Conservation (phyloP, 2,329 filamentous ascomycete species). For the Botryotinia calthae region DNA sequence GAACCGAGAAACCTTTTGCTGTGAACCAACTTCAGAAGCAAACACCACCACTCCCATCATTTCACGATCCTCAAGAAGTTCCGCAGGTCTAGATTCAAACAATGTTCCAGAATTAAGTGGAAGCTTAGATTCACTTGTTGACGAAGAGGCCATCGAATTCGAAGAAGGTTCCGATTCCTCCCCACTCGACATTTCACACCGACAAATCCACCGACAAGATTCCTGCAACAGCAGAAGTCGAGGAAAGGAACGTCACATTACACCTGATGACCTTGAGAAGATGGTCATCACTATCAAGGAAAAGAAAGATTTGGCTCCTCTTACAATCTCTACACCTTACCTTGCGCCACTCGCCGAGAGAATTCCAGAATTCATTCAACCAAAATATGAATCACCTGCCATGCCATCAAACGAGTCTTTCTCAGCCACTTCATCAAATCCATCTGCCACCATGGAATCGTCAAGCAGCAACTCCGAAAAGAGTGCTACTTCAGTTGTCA, state of each 20-base stretch:
- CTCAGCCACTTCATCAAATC: constrained; percentile 31
- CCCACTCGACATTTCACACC: constrained; percentile 55
- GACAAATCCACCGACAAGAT: constrained; percentile 68
- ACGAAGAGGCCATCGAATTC: constrained; percentile 65
- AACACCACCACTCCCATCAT: constrained; percentile 45
- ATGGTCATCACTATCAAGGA: constrained; percentile 92
- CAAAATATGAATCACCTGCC: constrained; percentile 52
- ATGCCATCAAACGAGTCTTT: constrained; percentile 29
- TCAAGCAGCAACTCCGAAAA: constrained; percentile 34
- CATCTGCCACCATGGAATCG: constrained; percentile 45
- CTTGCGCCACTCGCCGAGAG: constrained; percentile 41
- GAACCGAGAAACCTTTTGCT: constrained; percentile 91
- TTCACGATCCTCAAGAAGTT: constrained; percentile 37
- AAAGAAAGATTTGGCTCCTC: constrained; percentile 65
- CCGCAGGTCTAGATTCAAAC: constrained; percentile 45
- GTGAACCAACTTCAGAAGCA: constrained; percentile 59
- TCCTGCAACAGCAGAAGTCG: constrained; percentile 70
- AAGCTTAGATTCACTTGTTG: constrained; percentile 71
- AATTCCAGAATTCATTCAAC: neutral
- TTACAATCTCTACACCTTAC: constrained; percentile 43
- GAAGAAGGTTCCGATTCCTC: constrained; percentile 47
- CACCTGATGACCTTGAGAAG: constrained; percentile 87
- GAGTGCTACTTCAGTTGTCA: constrained; percentile 63
- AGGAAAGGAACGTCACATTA: constrained; percentile 81
- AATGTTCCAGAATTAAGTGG: constrained; percentile 71